Percentiles rank a stretch among this genome's conserved stretches.
Conservation (phyloP, 2,329 filamentous ascomycete species). For the Neonectria sp. region DNA sequence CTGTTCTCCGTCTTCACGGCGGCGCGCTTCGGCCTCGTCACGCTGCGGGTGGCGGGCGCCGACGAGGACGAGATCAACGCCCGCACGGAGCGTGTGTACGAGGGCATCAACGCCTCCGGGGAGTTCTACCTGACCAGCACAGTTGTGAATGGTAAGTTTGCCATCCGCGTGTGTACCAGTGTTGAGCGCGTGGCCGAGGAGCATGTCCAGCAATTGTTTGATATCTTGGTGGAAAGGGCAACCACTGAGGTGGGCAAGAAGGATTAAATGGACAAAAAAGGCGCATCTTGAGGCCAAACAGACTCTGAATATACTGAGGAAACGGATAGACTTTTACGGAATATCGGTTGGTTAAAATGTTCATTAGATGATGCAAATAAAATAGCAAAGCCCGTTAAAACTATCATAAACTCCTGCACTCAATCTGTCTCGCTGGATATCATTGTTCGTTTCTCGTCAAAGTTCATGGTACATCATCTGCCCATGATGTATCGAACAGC, state of each 20-base stretch:
- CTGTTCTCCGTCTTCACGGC: slow-evolving; percentile 83
- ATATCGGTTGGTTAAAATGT: neutral
- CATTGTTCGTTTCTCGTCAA: neutral
- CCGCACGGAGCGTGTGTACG: slow-evolving; percentile 82
- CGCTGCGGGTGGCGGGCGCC: slow-evolving; percentile 72
- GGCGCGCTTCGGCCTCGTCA: slow-evolving; percentile 84
- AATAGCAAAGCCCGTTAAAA: neutral
- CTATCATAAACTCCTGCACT: neutral
- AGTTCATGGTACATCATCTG: neutral
- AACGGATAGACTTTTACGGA: neutral
- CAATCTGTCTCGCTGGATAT: neutral
- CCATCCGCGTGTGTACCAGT: slow-evolving; percentile 85
- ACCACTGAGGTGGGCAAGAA: slow-evolving; percentile 55
- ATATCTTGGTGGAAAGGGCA: slow-evolving; percentile 76
- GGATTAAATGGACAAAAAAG: neutral
- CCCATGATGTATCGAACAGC: neutral
- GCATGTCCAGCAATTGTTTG: slow-evolving; percentile 81
- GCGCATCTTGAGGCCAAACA: neutral
- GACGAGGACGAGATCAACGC: slow-evolving; percentile 71
- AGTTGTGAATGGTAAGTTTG: slow-evolving; percentile 79
- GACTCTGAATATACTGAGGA: neutral
- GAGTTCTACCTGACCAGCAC: slow-evolving; percentile 88
- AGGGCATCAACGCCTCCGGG: slow-evolving; percentile 79
- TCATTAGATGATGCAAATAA: neutral
- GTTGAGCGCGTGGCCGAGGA: slow-evolving; percentile 78